Conservation (phyloP, 148 eudicot species). For the Bassia scoparia region DNA sequence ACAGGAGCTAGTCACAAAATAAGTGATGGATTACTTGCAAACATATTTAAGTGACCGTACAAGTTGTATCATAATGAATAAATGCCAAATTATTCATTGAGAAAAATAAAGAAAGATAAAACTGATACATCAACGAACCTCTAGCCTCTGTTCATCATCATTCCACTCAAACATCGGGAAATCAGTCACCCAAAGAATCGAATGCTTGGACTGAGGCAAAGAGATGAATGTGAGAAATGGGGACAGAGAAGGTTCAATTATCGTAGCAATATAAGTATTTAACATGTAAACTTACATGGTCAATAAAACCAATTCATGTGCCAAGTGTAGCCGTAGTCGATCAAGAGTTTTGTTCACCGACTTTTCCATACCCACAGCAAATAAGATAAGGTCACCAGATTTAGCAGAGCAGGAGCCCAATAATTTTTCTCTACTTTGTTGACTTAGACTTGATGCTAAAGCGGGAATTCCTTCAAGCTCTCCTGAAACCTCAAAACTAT, state of each 20-base stretch:
- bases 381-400: constrained; percentile 77
- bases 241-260: background rate
- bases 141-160: constrained; percentile 76
- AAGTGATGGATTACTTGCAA: background rate
- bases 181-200: constrained; percentile 92
- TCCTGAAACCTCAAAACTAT: constrained; percentile 41
- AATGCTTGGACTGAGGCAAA: constrained; percentile 58
- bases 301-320: constrained; percentile 70
- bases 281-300: constrained; percentile 54
- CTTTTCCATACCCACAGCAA: constrained; percentile 70
- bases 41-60: background rate
- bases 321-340: constrained; percentile 65
- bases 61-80: background rate
- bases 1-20: background rate
- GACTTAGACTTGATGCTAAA: constrained; percentile 60
- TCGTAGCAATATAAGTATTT: background rate
- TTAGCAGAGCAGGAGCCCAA: constrained; percentile 53
- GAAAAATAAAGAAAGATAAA: background rate
- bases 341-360: constrained; percentile 81
- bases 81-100: background rate
- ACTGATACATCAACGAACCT: constrained; percentile 47
- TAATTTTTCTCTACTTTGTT: constrained; percentile 43
- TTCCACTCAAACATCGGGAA: constrained; percentile 99
- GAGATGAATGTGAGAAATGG: background rate
- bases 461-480: constrained; percentile 79